Base-by-base conservation (phyloP, 2,329 filamentous ascomycete genomes). In the Cladophialophora exuberans region DNA sequence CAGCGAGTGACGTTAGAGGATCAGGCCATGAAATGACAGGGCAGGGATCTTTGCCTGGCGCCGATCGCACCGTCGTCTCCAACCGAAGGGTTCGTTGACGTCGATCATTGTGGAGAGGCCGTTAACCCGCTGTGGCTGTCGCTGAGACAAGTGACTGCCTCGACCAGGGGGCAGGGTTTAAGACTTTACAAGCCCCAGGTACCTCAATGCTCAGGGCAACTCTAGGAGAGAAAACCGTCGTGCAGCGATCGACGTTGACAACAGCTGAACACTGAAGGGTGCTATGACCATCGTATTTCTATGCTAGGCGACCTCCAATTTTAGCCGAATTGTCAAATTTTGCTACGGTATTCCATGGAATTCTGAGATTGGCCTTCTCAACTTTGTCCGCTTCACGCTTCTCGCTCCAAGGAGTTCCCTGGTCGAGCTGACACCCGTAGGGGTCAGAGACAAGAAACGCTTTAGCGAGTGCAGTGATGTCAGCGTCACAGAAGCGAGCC, bases 61-160 rank as follows among this genome's bases (percentile, higher is more conserved):
- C 18, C n/a, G 35, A 42, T 50, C 36, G 33, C 30, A 22, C 5
- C n/a, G n/a, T 15, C 1, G 6, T 50, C 17, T 11, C 36, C 47
- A 38, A 7, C 30, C 47, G 15, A 25, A 15, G 17, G 13, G 13
- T 6, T 15, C 7, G 22, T 30, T 18, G 25, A 17, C 17, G 49
- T 30, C 49, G 49, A 52, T 52, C 49, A 36, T 20, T 45, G 49
- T 52, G 49, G 49, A 52, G 49, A 52, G 6, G 33, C 31, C 48
- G 48, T 43, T 42, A 33, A 6, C 13, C 22, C 17, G 25, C 48
- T 43, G 48, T 52, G 35, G 48, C 48, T 42, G 28, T 35, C 13
- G 15, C 30, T 43, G 36, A 51, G 36, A 51, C 47, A 51, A 26
- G 4, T 17, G 20, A 9, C 6, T 30, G 47, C 13, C 26, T 18